phyloP scores from a whole-genome alignment of 306 rosid species.

The Malus domestica region DNA sequence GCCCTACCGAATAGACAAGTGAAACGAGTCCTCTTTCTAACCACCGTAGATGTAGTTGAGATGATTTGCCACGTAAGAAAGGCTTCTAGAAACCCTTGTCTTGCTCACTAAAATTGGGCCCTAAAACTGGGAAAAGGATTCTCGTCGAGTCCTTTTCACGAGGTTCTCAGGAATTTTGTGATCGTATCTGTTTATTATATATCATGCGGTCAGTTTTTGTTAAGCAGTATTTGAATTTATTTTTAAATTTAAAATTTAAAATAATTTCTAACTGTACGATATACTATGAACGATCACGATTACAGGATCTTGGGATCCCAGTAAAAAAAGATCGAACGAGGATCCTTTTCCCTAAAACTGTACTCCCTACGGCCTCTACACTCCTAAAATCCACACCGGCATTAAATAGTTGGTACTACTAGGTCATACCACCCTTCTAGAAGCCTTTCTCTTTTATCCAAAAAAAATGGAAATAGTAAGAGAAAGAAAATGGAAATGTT shows the following conservation, averaged over 20 bases:
- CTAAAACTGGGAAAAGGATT: too few species aligned
- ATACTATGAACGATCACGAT: too few species aligned
- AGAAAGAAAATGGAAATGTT: not conserved
- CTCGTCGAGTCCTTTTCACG: too few species aligned
- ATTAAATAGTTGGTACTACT: too few species aligned
- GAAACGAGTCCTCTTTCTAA: not conserved
- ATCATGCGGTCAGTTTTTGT: too few species aligned
- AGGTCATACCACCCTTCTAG: not conserved
- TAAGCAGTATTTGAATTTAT: too few species aligned
- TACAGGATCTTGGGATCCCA: fast-evolving
- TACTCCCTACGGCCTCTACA: not conserved
- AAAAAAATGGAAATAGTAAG: not conserved
- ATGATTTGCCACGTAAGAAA: not conserved
- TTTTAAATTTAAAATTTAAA: too few species aligned
- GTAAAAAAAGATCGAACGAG: too few species aligned
- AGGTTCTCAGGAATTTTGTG: too few species aligned
- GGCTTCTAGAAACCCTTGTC: constrained; percentile 12
- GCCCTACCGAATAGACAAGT: not conserved
- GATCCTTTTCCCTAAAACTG: too few species aligned
- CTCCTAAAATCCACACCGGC: not conserved
- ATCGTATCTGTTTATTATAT: too few species aligned
- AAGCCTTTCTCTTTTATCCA: not conserved
- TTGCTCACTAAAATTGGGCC: not conserved
- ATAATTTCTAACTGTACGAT: too few species aligned
- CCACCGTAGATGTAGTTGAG: not conserved